Evolutionary conservation across 1,139 yeast genomes (phyloP), one percentile per base, ranked within the genome.

Genomic region (Hyphopichia fennica): DNA sequence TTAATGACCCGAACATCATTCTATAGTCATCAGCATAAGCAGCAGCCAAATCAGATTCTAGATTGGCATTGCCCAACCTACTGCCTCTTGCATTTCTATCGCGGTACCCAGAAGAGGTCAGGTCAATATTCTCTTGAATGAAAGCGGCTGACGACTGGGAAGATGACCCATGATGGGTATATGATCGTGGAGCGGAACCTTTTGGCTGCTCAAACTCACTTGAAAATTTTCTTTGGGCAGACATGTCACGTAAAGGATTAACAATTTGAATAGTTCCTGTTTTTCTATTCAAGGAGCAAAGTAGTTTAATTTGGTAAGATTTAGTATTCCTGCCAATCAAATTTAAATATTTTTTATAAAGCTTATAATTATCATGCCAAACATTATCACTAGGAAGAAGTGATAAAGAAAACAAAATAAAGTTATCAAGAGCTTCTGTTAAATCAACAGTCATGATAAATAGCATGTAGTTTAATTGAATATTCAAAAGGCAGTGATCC

Each of bases 381-480:
- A 16, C 32, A 17, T 16, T 22, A 17, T 15, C 28, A 9, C 4
- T 4, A 25, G 28, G 28, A 25, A 25, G 7, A 25, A 9, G n/a
- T 25, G 28, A 25, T 25, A 25, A 25, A 9, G 11, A 25, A 11
- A 25, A 25, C 4, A 37, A 37, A 36, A 50, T 38, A 19, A 40
- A 45, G 7, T 43, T 37, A 41, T 62, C 60, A 36, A 67, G 50
- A 27, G 57, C 53, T 25, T 56, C 48, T n/a, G 60, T 50, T 16
- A 65, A 40, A 42, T 69, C 63, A 16, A 71, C 51, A 17, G 56
- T 56, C 34, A 68, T 40, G 2, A 66, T 63, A 49, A 69, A 67
- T 27, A 71, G 52, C 10, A 65, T 53, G 45, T 60, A 72, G 47
- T 72, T 72, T 44, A 70, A 55, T 38, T 69, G 72, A 14, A 71